A percentile compares a stretch with the other conserved stretches of the same genome.
phyloP scores from a whole-genome alignment of 2,329 filamentous ascomycete genomes.

The Colletotrichum cereale region DNA sequence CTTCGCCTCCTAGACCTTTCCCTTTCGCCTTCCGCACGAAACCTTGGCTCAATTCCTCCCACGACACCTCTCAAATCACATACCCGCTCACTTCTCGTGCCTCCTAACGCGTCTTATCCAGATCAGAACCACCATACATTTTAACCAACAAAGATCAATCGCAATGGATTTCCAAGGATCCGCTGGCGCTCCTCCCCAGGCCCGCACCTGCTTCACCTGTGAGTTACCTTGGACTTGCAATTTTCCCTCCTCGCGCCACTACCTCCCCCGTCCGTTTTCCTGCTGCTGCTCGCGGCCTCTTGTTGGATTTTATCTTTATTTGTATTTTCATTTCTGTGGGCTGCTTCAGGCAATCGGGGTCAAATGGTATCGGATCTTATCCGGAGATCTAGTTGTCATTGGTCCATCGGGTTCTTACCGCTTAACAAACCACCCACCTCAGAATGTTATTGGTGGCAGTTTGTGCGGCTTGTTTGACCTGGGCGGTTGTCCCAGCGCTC shows the following conservation, averaged over 20 bases:
- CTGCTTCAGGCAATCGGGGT: constrained; percentile 25
- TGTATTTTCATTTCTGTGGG: constrained; percentile 28
- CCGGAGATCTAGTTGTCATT: constrained; percentile 18
- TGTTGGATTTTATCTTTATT: not conserved
- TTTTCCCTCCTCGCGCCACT: not conserved
- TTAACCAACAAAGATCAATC: constrained; percentile 32
- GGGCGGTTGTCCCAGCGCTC: not conserved
- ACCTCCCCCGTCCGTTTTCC: not conserved
- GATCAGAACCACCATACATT: constrained; percentile 18
- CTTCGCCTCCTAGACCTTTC: constrained; percentile 19
- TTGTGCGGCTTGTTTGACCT: constrained; percentile 18
- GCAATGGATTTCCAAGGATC: constrained; percentile 52
- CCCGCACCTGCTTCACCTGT: constrained; percentile 65
- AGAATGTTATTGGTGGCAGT: constrained; percentile 26
- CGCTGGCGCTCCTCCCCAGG: constrained; percentile 42
- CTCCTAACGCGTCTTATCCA: constrained; percentile 24
- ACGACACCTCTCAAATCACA: constrained; percentile 11
- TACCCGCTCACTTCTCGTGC: not conserved
- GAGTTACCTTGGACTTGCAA: constrained; percentile 48
- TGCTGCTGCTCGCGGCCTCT: not conserved
- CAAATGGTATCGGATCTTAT: constrained; percentile 11
- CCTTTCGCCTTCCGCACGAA: constrained; percentile 20
- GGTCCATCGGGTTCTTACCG: constrained; percentile 24
- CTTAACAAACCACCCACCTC: not conserved
- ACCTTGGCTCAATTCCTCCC: constrained; percentile 26